phyloP scores from a whole-genome alignment of 495 filamentous ascomycete genomes.

The Apiosordaria backusii region DNA sequence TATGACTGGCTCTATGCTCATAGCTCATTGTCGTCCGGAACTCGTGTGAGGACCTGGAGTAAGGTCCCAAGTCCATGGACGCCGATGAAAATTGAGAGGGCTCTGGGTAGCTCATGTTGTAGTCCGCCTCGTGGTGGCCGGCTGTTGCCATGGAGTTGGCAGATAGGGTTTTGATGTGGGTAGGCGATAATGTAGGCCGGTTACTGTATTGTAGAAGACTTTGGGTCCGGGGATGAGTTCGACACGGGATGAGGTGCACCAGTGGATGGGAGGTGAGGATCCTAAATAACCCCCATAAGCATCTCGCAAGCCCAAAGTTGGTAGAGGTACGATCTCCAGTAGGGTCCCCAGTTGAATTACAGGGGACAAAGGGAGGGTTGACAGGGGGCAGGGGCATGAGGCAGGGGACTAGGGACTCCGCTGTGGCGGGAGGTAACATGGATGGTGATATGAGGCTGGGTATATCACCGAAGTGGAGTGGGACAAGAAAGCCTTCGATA shows the following conservation, averaged over 20 bases:
- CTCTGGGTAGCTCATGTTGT: slow-evolving; percentile 45
- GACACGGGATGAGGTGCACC: slow-evolving; percentile 16
- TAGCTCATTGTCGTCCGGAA: slow-evolving; percentile 39
- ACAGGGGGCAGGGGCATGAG: neutral
- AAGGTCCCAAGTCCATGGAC: slow-evolving; percentile 42
- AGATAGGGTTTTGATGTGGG: neutral
- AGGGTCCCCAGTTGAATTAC: slow-evolving; percentile 28
- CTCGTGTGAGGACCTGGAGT: slow-evolving; percentile 40
- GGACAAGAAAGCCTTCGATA: too few species aligned
- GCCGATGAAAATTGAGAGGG: slow-evolving; percentile 41
- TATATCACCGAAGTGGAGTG: too few species aligned
- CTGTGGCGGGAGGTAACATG: too few species aligned
- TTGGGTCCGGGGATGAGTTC: slow-evolving; percentile 10
- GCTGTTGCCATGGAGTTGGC: slow-evolving; percentile 16
- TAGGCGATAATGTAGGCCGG: too few species aligned
- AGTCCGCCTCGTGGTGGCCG: slow-evolving; percentile 31
- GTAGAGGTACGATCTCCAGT: slow-evolving; percentile 35
- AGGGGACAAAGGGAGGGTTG: slow-evolving; percentile 21
- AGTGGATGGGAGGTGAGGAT: slow-evolving; percentile 29
- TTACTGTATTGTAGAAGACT: neutral
- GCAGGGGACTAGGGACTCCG: too few species aligned
- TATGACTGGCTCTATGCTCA: slow-evolving; percentile 28
- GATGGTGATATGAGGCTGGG: too few species aligned
- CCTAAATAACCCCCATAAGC: slow-evolving; percentile 32
- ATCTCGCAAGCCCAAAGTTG: slow-evolving; percentile 25